Conservation (phyloP, 2,329 filamentous ascomycete genomes). For the Thielaviopsis ethacetica region DNA sequence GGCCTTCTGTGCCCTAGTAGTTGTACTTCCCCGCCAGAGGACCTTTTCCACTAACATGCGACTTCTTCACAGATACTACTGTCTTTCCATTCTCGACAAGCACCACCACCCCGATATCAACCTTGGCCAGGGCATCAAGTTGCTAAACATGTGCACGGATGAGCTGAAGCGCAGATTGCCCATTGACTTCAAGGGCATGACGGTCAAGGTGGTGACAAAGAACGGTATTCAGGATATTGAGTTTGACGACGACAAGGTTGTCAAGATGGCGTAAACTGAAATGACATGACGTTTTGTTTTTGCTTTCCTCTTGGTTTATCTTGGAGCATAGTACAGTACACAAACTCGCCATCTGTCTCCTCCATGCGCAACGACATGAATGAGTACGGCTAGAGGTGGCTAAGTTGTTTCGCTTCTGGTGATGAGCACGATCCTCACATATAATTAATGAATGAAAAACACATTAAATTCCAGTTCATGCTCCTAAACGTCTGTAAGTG, state of each 20-base stretch:
- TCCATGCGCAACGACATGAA: background rate
- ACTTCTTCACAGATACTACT: slow-evolving; percentile 60
- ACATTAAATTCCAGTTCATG: background rate
- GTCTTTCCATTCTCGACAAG: slow-evolving; percentile 92
- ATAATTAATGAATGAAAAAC: background rate
- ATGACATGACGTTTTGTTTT: slow-evolving; percentile 7
- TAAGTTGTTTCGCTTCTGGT: background rate
- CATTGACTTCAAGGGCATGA: slow-evolving; percentile 96
- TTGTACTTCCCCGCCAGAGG: background rate
- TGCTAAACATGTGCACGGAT: slow-evolving; percentile 87
- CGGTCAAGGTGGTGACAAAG: slow-evolving; percentile 87
- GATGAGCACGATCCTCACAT: background rate
- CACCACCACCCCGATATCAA: slow-evolving; percentile 92
- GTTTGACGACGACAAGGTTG: slow-evolving; percentile 66
- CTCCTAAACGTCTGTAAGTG: too few relatives aligned
- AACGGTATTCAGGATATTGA: slow-evolving; percentile 76
- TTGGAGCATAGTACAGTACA: background rate
- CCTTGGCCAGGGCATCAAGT: slow-evolving; percentile 77
- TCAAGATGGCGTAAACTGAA: slow-evolving; percentile 37
- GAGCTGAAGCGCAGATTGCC: slow-evolving; percentile 93
- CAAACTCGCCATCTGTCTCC: background rate
- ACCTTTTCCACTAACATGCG: background rate
- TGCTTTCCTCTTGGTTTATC: slow-evolving; percentile 1
- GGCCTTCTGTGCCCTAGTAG: slow-evolving; percentile 19
- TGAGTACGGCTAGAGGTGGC: background rate